Evolutionary conservation across 2,329 filamentous ascomycete genomes (phyloP), one percentile per base, ranked within the genome.

Genomic region (Neoascochyta sp.): DNA sequence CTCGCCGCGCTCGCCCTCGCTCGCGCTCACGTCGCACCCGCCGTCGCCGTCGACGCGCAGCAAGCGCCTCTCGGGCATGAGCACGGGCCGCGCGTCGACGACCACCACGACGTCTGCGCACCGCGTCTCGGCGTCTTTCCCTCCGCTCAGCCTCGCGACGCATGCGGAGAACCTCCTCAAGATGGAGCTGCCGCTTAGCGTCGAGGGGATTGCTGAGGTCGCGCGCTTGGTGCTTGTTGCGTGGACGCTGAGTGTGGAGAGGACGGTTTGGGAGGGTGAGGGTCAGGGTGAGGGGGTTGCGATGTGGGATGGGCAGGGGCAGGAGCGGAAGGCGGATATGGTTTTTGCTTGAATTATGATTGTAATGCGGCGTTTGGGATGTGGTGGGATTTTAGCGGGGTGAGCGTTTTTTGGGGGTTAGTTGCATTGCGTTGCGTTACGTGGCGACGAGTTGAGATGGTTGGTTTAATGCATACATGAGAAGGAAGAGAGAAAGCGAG

Each of bases 191-290:
- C 56, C 58, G 7, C 34, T 60, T 7, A 38, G 43, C 22, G 29
- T 62, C 2, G 31, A 45, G 7, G 48, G 21, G 1, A 31, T 60
- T 7, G 52, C 51, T 1, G 31, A 26, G 19, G 48, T 61, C 0
- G 52, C 54, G 9, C 24, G 54, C 6, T 29, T 60, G 32, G 45
- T 61, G 12, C 10, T 60, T 24, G 56, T 54, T 5, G 58, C 54
- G 1, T 62, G 58, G 58, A 55, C 54, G 16, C 16, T 48, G 19
- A 54, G 52, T 21, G 57, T 60, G 14, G 41, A 38, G 14, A 16
- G 1, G 2, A 52, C 57, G 1, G 54, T 44, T 3, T 57, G 52
- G 50, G 51, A 42, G 21, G 39, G n/a, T n/a, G 35, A 7, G 29
- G 19, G 11, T 28, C 36, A 25, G 24, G 26, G 18, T 24, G 17